Conservation (phyloP, 2,329 filamentous ascomycete species). For the Bisporella sp. region DNA sequence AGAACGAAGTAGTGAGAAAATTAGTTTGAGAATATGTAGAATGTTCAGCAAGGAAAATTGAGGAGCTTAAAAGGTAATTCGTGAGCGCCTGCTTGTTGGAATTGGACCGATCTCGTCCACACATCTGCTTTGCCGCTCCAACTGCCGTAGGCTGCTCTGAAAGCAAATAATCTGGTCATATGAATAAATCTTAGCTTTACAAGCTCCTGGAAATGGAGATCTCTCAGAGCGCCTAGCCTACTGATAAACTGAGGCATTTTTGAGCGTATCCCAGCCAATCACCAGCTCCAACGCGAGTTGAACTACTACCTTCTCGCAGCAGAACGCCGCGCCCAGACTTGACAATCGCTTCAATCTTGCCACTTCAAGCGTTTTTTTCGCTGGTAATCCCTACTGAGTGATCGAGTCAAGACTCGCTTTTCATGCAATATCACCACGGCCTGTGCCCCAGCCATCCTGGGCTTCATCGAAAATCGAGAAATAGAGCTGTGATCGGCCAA, state of each 20-base stretch:
- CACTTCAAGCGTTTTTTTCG: background rate
- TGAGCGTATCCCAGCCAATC: background rate
- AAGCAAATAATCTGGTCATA: constrained; percentile 3
- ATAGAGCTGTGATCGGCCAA: background rate
- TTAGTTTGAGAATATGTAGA: background rate
- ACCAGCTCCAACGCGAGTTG: background rate
- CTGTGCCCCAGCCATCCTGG: background rate
- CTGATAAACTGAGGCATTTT: background rate
- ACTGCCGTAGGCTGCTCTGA: constrained; percentile 10
- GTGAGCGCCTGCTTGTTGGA: background rate
- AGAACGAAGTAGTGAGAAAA: background rate
- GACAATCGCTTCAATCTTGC: background rate
- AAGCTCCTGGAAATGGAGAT: background rate
- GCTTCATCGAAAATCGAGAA: background rate
- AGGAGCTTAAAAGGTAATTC: background rate
- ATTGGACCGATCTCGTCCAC: constrained; percentile 6
- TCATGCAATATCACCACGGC: too few species aligned
- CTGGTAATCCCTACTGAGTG: background rate
- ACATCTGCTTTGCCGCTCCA: constrained; percentile 10
- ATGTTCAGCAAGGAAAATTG: background rate
- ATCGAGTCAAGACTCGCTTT: too few species aligned
- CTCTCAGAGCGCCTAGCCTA: background rate
- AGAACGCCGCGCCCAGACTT: background rate
- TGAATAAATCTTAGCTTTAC: background rate
- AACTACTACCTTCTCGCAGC: background rate